Evolutionary conservation across 2,329 filamentous ascomycete genomes (phyloP), one percentile per base, ranked within the genome.

Genomic region (Zalaria obscura): DNA sequence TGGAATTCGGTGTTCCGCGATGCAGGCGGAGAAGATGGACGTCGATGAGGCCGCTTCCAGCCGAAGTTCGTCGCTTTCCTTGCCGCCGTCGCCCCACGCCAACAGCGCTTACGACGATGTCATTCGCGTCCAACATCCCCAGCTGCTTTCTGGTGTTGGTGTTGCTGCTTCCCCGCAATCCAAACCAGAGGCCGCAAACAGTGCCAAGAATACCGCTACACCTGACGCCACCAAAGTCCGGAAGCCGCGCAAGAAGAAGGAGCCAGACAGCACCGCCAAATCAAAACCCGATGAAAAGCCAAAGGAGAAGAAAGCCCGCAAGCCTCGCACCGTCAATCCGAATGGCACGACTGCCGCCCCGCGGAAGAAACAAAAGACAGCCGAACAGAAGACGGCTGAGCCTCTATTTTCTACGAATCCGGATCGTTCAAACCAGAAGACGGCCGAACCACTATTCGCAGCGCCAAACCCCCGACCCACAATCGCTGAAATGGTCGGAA

Each of bases 341-440:
- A 56, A 50, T 54, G 53, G 55, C 31, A 54, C 59, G 3, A 57
- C 52, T 36, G 44, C 61, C 28, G 53, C 57, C 36, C 58, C 68
- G 45, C 70, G 73, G 50, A 76, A 68, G 60, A 65, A 66, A 51
- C 57, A 65, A 53, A 60, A 60, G 51, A 52, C 58, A 52, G 27
- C 44, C 56, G 25, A 55, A 56, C 28, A 35, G 11, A 31, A 33
- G 25, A 32, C 9, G 7, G 25, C 40, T n/a, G 32, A 18, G 28
- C 45, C 31, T 25, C 40, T 33, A n/a, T 27, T 27, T 38, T 7
- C 39, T 53, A 60, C 46, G 53, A 58, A 47, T 46, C 48, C 18
- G 18, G 18, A 18, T 18, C 18, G 18, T 18, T 18, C 18, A 18
- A 65, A 66, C 50, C 57, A 65, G 53, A 60, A 60, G 51, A 52